Base-by-base conservation (phyloP, 2,329 filamentous ascomycete genomes). In the Rhexocercosporidium sp. region DNA sequence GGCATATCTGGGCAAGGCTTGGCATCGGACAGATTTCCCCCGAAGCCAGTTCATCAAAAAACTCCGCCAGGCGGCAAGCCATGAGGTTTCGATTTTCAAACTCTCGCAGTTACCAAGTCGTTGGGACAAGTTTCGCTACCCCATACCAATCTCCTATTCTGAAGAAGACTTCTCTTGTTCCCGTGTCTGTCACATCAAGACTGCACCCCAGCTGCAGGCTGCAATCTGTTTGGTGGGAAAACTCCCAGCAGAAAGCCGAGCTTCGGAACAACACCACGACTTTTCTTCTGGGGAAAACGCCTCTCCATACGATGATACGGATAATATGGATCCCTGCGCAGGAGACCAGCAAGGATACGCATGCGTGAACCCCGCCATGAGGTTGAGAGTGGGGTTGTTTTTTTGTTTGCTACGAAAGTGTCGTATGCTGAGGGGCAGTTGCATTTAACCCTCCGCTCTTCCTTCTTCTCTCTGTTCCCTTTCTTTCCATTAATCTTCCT, bases 341-440 rank as follows among this genome's bases (percentile, higher is more conserved):
- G 34, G 25, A 18, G 37, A 22, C 37, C 49, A 47, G 61, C 57
- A 60, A 47, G 57, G 57, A 60, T 60, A 11, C 6, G 25, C 39
- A 60, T 60, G 57, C 57, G 39, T 8, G 57, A 46, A 64, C 67
- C 67, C 67, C 67, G 67, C 67, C 51, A 51, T 47, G 29, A 31
- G 34, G 27, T 46, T 46, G 57, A 60, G 39, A 44, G 57, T 60
- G 57, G 39, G 57, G 41, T 39, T 18, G 27, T 18, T 44, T 39
- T 25, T 27, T 46, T 60, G 39, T 60, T 47, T 60, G 39, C 25
- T 46, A 39, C 25, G 57, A 22, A 46, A 31, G 57, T 44, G 56
- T 60, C 57, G 57, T 47, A 16, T 46, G 39, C 22, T 46, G 39
- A 60, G 37, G 41, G 39, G 39, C 41, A 60, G 57, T 60, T 27